Evolutionary conservation across 2,329 filamentous ascomycete genomes (phyloP), one percentile per base, ranked within the genome.

Genomic region (Colletotrichum plurivorum): DNA sequence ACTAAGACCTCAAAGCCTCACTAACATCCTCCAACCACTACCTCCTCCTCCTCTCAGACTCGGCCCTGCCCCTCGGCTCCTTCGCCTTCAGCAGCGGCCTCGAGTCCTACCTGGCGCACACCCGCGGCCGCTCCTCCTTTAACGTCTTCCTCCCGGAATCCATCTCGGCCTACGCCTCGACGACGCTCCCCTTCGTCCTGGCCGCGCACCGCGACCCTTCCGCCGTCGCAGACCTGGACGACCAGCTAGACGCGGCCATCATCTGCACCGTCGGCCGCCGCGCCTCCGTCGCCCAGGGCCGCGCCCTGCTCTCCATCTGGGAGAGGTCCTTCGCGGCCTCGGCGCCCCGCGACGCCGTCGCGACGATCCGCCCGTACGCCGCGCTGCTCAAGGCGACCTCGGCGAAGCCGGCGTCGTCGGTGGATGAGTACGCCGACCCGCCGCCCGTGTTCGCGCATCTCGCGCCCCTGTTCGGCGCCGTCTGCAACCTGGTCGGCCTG

Each of bases 41-140:
- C 72, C 88, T 94, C 45, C 88, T 95, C 39, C 85, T 96, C 4
- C 89, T 95, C 56, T 89, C 93, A 55, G 93, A 96, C 83, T 95
- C 93, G 1, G 92, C 93, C 15, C 88, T 96, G 2, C 93, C 93
- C 1, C 85, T 96, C 0, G 93, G 93, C 66, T 94, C 93, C n/a
- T 96, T 96, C 81, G 93, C 93, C 75, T 96, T 95, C 83, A 93
- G 90, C 83, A 92, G 89, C 73, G 93, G 93, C 3, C 87, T 96
- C 16, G 93, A 96, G 81, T 95, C 93, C 48, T 95, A 92, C 78
- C 89, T 95, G 18, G 91, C 92, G 4, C 93, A 96, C 82, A 84
- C 84, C 73, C 78, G 78, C 48, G 70, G 78, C 18, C 76, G 81
- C 20, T 78, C 82, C 22, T 84, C 85, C 22, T 92, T 94, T 79